Percentiles rank a stretch among this genome's conserved stretches.
Evolutionary conservation across 495 filamentous ascomycete genomes (phyloP).

Genomic region (Alectoria sarmentosa): DNA sequence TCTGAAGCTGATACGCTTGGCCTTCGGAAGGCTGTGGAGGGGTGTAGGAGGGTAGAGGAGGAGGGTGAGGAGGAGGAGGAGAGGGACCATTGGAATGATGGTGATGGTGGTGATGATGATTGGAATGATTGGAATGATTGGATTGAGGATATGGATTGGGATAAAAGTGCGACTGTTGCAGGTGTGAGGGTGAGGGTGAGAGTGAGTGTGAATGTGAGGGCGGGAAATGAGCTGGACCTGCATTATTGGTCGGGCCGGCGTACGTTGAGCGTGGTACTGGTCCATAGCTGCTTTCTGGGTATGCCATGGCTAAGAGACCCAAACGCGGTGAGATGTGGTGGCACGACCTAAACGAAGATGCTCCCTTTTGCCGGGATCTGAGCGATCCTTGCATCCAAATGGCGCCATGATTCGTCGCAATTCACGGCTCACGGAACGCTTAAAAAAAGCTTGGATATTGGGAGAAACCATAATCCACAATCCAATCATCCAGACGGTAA

Average conservation of each 20-base stretch:
- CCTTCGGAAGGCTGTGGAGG: slow-evolving; percentile 37
- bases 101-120: slow-evolving; percentile 17
- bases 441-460: neutral
- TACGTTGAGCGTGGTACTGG: neutral
- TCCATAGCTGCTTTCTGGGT: slow-evolving; percentile 3
- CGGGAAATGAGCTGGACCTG: neutral
- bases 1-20: slow-evolving; percentile 12
- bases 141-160: slow-evolving; percentile 21
- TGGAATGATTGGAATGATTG: slow-evolving; percentile 10
- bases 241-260: slow-evolving; percentile 6
- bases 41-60: slow-evolving; percentile 17
- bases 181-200: slow-evolving; percentile 11
- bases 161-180: slow-evolving; percentile 18
- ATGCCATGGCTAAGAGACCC: neutral
- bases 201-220: slow-evolving; percentile 10
- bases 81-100: slow-evolving; percentile 28
- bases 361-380: too few relatives aligned
- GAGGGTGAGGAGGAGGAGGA: slow-evolving; percentile 24
- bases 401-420: neutral
- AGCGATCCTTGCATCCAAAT: neutral
- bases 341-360: neutral
- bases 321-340: neutral
- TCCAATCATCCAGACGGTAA: too few relatives aligned
- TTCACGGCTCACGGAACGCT: neutral
- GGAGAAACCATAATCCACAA: too few relatives aligned